These are phyloP conservation scores for Pichia nakasei DNA, from an alignment of 805 yeast genomes.

Conservation along the genomic window DNA sequence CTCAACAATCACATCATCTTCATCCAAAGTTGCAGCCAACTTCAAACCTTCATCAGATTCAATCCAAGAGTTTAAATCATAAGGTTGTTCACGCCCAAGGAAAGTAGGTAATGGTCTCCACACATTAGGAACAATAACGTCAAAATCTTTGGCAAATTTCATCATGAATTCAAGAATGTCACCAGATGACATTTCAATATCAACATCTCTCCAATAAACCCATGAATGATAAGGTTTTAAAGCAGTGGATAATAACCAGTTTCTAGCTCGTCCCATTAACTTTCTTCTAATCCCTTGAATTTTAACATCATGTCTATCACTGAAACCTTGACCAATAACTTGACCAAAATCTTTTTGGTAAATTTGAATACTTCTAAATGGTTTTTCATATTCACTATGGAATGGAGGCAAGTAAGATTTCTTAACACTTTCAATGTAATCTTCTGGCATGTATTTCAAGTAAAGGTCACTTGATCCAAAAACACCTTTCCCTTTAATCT, in stretches of 20 bases:
- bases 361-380: slow-evolving; percentile 73
- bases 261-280: slow-evolving; percentile 80
- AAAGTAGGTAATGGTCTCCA: slow-evolving; percentile 97
- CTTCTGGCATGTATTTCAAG: slow-evolving; percentile 57
- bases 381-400: slow-evolving; percentile 52
- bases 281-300: slow-evolving; percentile 80
- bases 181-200: slow-evolving; percentile 75
- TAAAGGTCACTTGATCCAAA: slow-evolving; percentile 56
- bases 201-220: slow-evolving; percentile 90
- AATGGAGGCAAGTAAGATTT: slow-evolving; percentile 58
- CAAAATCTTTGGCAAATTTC: slow-evolving; percentile 49
- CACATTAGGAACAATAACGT: slow-evolving; percentile 78
- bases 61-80: slow-evolving; percentile 94
- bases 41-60: slow-evolving; percentile 73
- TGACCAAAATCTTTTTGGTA: slow-evolving; percentile 81
- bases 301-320: slow-evolving; percentile 76
- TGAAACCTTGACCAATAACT: slow-evolving; percentile 74
- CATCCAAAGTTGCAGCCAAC: slow-evolving; percentile 54
- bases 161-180: slow-evolving; percentile 65
- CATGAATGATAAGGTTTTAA: slow-evolving; percentile 78
- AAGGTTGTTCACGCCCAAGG: slow-evolving; percentile 85
- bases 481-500: slow-evolving; percentile 27
- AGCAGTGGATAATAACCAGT: slow-evolving; percentile 70
- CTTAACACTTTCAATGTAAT: slow-evolving; percentile 47
- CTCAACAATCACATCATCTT: slow-evolving; percentile 82